Evolutionary conservation across 2,329 filamentous ascomycete species (phyloP).

Genomic region (Colletotrichum plurivorum): DNA sequence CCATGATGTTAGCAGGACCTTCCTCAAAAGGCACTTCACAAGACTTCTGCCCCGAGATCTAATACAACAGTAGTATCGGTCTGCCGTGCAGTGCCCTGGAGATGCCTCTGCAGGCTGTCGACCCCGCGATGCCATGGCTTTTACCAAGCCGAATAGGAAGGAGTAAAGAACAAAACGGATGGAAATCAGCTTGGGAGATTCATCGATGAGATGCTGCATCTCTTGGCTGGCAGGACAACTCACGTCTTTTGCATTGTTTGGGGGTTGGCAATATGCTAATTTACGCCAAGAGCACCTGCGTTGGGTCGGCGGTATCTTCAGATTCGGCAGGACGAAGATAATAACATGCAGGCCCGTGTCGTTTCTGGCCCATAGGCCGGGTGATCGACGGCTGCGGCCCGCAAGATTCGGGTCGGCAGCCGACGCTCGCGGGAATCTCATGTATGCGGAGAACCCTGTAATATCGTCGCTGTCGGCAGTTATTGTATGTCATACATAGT

Average conservation of each 20-base stretch:
- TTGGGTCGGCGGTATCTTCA: constrained; percentile 25
- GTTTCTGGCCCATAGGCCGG: neutral
- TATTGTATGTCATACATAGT: neutral
- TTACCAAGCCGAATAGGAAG: constrained; percentile 31
- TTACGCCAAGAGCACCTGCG: constrained; percentile 8
- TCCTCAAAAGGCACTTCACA: constrained; percentile 31
- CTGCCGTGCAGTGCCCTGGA: neutral
- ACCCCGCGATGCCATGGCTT: constrained; percentile 21
- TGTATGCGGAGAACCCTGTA: neutral
- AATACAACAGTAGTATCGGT: constrained; percentile 9
- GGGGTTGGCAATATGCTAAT: constrained; percentile 14
- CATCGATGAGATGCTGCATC: constrained; percentile 6
- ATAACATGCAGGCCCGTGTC: constrained; percentile 5
- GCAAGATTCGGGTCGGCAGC: constrained; percentile 6
- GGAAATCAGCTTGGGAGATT: neutral
- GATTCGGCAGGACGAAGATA: constrained; percentile 18
- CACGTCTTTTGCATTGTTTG: neutral
- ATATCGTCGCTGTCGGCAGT: neutral
- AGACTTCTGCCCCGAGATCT: constrained; percentile 8
- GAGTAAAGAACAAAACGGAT: constrained; percentile 4
- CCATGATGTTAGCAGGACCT: constrained; percentile 7
- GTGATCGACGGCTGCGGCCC: constrained; percentile 5
- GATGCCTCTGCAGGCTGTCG: constrained; percentile 16
- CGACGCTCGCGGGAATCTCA: neutral
- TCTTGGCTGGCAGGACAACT: constrained; percentile 9